phyloP scores from a whole-genome alignment of 1,139 yeast species.

The Blastobotrys capitulatus region DNA sequence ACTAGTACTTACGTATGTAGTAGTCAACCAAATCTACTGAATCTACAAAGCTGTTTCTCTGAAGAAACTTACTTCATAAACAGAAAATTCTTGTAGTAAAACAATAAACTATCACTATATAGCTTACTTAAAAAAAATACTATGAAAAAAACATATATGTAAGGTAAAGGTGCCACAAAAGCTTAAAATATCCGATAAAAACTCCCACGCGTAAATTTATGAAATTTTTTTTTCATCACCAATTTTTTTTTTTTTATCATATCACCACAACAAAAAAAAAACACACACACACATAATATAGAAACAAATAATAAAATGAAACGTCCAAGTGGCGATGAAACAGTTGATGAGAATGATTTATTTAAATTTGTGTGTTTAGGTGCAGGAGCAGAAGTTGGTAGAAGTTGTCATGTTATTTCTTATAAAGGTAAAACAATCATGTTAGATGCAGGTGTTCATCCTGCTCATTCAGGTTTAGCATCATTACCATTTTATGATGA shows the following conservation, averaged over 20 bases:
- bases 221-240: too few species aligned
- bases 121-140: too few species aligned
- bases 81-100: too few species aligned
- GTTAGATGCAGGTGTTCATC: constrained; percentile 98
- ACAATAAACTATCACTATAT: too few species aligned
- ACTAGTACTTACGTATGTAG: too few species aligned
- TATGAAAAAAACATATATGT: too few species aligned
- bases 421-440: constrained; percentile 94
- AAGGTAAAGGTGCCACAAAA: too few species aligned
- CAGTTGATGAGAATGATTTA: constrained; percentile 25
- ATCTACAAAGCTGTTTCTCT: too few species aligned
- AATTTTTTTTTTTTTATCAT: not conserved
- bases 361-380: constrained; percentile 88
- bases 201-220: too few species aligned
- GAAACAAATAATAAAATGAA: constrained; percentile 10
- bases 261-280: not conserved
- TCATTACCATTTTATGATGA: constrained; percentile 95
- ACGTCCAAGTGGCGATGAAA: constrained; percentile 17
- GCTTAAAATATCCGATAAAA: too few species aligned
- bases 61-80: too few species aligned
- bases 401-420: constrained; percentile 89
- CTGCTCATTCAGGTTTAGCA: constrained; percentile 85
- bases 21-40: too few species aligned
- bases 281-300: not conserved
- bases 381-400: constrained; percentile 99